Base-by-base conservation (phyloP, 2,329 filamentous ascomycete species). In the Bipolaris gigantea region DNA sequence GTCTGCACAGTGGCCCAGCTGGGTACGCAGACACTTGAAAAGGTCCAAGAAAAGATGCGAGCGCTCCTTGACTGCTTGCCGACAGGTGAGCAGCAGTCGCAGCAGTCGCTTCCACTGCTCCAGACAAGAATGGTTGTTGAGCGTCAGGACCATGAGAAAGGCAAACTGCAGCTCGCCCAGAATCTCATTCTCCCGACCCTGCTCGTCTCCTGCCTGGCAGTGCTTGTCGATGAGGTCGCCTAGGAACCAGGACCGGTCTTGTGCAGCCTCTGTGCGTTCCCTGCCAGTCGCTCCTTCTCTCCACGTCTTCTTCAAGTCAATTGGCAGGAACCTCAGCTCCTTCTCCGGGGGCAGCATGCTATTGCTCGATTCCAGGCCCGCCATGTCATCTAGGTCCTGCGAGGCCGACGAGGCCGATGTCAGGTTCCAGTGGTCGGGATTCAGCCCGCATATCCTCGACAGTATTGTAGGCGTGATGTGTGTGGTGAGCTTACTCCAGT, bases 21-120 rank as follows among this genome's bases (percentile, higher is more conserved):
- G 85, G 43, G 80, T 62, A 23, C 76, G 73, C 35, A 88, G 63
- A 1, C 80, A 69, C 23, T 71, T 73, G 19, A 87, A 62, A 5
- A 81, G 73, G 10, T 79, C 73, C n/a, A 79, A 70, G 66, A 85
- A 85, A 49, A 86, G 79, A 2, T 65, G 65, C 27, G 81, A 73
- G 2, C 78, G 73, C 19, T 80, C 75, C 48, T 66, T 64, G 15
- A 86, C 76, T 2, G 84, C 84, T 36, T 66, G 67, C 16, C 75
- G 77, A 62, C 82, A 86, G 0, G 84, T 87, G 45, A 87, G 73
- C 7, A 86, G 72, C 21, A 88, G 70, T 1, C 73, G 73, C 9
- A 87, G 71, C 10, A 87, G 60, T 34, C 85, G 74, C 64, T 84
- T 86, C 85, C 85, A 88, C 65, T 87, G 85, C 66, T 87, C 83